Percentiles rank a stretch among this genome's conserved stretches.
phyloP scores from a whole-genome alignment of 805 yeast genomes.

The Nakazawaea molendinolei region DNA sequence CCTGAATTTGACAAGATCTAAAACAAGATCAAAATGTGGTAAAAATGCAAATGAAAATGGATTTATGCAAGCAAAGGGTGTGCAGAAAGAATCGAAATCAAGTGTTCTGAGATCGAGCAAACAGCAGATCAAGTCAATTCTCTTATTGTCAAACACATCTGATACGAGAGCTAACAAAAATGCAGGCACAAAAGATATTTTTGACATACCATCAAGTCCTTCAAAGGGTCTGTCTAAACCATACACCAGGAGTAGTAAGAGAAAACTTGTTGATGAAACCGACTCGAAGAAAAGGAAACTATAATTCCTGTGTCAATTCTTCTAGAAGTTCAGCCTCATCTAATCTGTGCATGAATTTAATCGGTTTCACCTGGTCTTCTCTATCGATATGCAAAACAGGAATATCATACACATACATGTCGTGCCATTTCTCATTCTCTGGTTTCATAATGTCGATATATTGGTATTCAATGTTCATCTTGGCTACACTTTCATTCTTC shows the following conservation, averaged over 20 bases:
- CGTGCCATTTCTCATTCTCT: constrained; percentile 60
- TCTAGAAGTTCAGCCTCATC: constrained; percentile 46
- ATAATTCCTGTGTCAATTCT: constrained; percentile 36
- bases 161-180: background rate
- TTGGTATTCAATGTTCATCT: constrained; percentile 26
- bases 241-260: background rate
- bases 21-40: no score
- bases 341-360: constrained; percentile 64
- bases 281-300: background rate
- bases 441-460: constrained; percentile 54
- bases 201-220: constrained; percentile 5
- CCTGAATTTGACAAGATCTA: no score
- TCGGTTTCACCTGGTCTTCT: constrained; percentile 35
- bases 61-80: no score
- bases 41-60: no score
- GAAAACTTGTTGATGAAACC: background rate
- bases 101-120: no score
- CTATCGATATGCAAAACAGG: constrained; percentile 71
- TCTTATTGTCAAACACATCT: no score
- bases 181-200: background rate
- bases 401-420: constrained; percentile 64
- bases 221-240: background rate
- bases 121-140: no score
- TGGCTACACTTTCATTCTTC: constrained; percentile 21
- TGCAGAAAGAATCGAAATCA: no score